phyloP scores from a whole-genome alignment of 2,329 filamentous ascomycete species.

The Fusarium subtropicale region DNA sequence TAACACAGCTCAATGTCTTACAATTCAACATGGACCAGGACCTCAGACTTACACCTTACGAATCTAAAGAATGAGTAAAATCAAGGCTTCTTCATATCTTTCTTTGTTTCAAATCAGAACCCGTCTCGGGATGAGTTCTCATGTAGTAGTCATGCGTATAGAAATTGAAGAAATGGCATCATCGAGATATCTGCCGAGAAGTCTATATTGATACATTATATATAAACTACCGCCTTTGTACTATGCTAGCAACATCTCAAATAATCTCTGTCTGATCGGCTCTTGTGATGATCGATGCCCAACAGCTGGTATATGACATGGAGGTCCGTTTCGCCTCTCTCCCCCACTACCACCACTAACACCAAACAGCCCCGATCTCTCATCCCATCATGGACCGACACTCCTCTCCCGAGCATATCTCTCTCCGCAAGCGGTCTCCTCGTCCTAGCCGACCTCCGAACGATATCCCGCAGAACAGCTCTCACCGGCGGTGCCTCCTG shows the following conservation, averaged over 20 bases:
- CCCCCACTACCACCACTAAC: constrained; percentile 9
- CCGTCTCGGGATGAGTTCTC: constrained; percentile 14
- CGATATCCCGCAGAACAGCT: constrained; percentile 66
- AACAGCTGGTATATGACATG: constrained; percentile 1
- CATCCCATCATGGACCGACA: constrained; percentile 58
- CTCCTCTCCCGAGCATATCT: constrained; percentile 59
- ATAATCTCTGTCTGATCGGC: rapidly evolving
- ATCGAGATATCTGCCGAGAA: not conserved
- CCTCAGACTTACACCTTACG: rapidly evolving
- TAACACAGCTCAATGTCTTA: constrained; percentile 19
- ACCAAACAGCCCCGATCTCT: constrained; percentile 40
- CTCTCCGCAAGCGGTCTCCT: constrained; percentile 66
- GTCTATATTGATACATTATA: not conserved
- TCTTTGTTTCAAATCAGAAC: constrained; percentile 2
- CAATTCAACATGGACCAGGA: not conserved
- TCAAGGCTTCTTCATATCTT: not conserved
- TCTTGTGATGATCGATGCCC: not conserved
- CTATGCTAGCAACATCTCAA: not conserved
- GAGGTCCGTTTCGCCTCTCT: constrained; percentile 21
- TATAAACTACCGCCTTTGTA: not conserved
- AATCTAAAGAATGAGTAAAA: too few relatives aligned
- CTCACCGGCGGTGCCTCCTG: constrained; percentile 67
- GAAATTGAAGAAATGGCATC: not conserved
- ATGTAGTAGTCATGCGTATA: constrained; percentile 22
- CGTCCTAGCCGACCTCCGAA: constrained; percentile 68